These are phyloP conservation scores for Kodamaea ohmeri DNA, from an alignment of 1,139 yeast genomes.

Conservation along the genomic window DNA sequence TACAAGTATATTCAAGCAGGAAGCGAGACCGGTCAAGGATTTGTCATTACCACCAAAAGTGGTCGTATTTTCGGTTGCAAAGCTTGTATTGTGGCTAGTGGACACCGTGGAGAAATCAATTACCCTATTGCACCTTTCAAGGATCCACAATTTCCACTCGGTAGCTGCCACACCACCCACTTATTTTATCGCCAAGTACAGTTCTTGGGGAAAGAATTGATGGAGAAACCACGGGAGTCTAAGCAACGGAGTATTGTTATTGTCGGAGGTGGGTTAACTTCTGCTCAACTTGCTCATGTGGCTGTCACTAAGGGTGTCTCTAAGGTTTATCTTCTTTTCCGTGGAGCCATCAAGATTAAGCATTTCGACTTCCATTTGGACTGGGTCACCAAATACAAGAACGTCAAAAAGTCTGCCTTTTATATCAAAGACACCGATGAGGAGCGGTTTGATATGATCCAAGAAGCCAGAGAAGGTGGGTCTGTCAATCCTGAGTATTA, in stretches of 20 bases:
- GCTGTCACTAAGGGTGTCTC: slow-evolving; percentile 31
- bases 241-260: slow-evolving; percentile 29
- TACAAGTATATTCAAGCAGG: slow-evolving; percentile 30
- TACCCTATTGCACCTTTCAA: slow-evolving; percentile 31
- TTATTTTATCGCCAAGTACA: slow-evolving; percentile 28
- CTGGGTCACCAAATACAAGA: slow-evolving; percentile 52
- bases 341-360: slow-evolving; percentile 44
- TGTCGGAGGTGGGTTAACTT: slow-evolving; percentile 50
- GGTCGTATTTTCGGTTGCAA: slow-evolving; percentile 34
- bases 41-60: slow-evolving; percentile 26
- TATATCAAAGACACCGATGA: slow-evolving; percentile 44
- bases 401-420: slow-evolving; percentile 41
- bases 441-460: slow-evolving; percentile 40
- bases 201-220: slow-evolving; percentile 22
- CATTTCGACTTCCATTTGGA: slow-evolving; percentile 52
- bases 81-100: slow-evolving; percentile 39
- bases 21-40: slow-evolving; percentile 27
- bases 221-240: slow-evolving; percentile 17
- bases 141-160: slow-evolving; percentile 24
- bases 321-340: slow-evolving; percentile 33
- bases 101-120: slow-evolving; percentile 40
- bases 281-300: slow-evolving; percentile 48
- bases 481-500: slow-evolving; percentile 48
- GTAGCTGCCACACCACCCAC: slow-evolving; percentile 46
- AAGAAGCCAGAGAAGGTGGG: slow-evolving; percentile 48